Evolutionary conservation across 2,329 filamentous ascomycete species (phyloP), one percentile per base, ranked within the genome.

Genomic region (Emericellopsis cladophorae): DNA sequence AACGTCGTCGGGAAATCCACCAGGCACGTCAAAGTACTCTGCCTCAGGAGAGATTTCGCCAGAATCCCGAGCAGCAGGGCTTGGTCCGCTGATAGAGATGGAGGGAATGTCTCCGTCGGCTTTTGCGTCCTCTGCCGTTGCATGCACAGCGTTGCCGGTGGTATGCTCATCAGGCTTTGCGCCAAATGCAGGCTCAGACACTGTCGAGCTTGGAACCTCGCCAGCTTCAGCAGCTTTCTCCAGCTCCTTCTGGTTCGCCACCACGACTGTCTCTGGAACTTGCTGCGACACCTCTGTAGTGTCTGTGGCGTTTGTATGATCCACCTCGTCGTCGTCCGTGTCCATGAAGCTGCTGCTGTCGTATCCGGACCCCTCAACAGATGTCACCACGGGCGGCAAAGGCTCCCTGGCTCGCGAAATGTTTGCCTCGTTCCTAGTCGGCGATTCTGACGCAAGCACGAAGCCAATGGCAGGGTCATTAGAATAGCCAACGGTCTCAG

Each of bases 301-400:
- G 22, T 14, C 26, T 12, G 11, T 24, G 36, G 36, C 11, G 14
- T 14, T n/a, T 21, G 18, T 24, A 14, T 40, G 16, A 23, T n/a
- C 7, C 15, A 11, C 21, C 15, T 37, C 40, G 4, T 60, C 57
- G 36, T 60, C 54, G 23, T 59, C 59, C 1, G 59, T 60, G 33
- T 49, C 55, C 23, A 51, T 41, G 5, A 44, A 40, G 36, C 68
- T 75, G 44, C 82, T 76, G 12, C 79, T 84, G 12, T 67, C 59
- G 47, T 84, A 79, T 1, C 75, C 79, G 42, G 61, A 72, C 9
- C 74, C 76, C 52, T 88, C 81, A 15, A 81, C 72, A 2, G 79
- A 79, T 0, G 80, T 82, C 11, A 84, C 78, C 14, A 85, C 71
- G 1, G 81, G 81, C 5, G 84, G 79, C 29, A 87, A 56, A 14